Conservation (phyloP, 441 rosid genomes). For the Bruguiera hainesii region DNA sequence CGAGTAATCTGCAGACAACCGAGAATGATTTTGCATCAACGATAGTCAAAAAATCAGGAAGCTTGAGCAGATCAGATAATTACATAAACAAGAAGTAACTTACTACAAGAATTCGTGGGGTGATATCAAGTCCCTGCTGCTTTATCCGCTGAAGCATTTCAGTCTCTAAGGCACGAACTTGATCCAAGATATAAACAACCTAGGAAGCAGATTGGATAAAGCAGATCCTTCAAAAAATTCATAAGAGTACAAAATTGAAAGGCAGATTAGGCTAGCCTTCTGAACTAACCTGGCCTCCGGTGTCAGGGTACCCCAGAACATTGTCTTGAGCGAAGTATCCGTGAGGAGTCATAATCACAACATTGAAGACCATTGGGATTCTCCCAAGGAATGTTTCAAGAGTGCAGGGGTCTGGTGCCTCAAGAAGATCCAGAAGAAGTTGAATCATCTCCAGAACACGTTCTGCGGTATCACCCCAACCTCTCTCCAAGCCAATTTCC, state of each 20-base stretch:
- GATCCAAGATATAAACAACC: conserved; percentile 97
- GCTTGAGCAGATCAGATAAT: background rate
- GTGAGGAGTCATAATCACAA: conserved; percentile 86
- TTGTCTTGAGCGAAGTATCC: conserved; percentile 97
- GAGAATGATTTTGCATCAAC: conserved; percentile 18
- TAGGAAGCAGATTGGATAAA: conserved; percentile 17
- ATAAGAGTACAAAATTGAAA: background rate
- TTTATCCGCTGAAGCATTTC: conserved; percentile 90
- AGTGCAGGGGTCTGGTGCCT: conserved; percentile 93
- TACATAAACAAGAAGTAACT: conserved; percentile 18
- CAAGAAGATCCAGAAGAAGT: conserved; percentile 88
- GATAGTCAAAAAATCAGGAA: background rate
- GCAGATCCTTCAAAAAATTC: background rate
- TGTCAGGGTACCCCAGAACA: conserved; percentile 96
- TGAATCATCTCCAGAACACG: conserved; percentile 78
- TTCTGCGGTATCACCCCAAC: conserved; percentile 86
- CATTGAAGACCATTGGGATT: conserved; percentile 91
- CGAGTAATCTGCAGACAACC: conserved; percentile 61
- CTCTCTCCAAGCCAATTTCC: conserved; percentile 89
- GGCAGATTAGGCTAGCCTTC: background rate
- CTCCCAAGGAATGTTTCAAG: conserved; percentile 80
- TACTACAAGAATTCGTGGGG: conserved; percentile 90
- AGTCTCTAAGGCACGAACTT: conserved; percentile 87
- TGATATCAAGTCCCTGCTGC: conserved; percentile 88
- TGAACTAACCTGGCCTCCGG: conserved; percentile 87